A percentile compares a stretch with the other conserved stretches of the same genome.
Evolutionary conservation across 345 rosid genomes (phyloP).

Genomic region (Kernera saxatilis): DNA sequence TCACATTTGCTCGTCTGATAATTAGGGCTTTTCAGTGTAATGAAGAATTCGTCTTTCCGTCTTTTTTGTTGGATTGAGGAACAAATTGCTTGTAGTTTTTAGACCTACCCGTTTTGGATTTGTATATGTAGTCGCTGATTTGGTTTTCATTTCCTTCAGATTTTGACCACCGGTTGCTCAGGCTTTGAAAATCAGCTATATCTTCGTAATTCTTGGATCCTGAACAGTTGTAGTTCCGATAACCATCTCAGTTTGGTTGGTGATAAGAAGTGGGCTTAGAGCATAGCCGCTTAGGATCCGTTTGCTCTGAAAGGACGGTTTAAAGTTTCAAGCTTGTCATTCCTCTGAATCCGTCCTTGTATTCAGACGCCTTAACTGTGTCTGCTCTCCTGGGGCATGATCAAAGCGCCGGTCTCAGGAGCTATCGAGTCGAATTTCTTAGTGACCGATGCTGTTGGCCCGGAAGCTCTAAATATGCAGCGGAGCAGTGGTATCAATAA

Average conservation of each 20-base stretch:
- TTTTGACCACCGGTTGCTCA: neutral
- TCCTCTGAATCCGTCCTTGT: neutral
- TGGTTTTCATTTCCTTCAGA: neutral
- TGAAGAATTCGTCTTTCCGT: neutral
- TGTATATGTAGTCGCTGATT: conserved; percentile 6
- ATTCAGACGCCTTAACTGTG: neutral
- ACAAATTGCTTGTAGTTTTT: neutral
- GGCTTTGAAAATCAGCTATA: neutral
- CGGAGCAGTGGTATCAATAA: conserved; percentile 17
- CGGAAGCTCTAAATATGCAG: conserved; percentile 20
- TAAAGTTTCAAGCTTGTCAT: neutral
- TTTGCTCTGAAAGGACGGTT: neutral
- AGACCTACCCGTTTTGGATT: neutral
- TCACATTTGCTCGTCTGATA: neutral
- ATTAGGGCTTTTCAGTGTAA: conserved; percentile 24
- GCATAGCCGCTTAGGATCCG: neutral
- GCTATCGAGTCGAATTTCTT: conserved; percentile 14
- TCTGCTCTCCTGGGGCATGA: conserved; percentile 20
- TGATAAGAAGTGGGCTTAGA: neutral
- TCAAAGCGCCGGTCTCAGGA: conserved; percentile 7
- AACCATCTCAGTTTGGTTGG: neutral
- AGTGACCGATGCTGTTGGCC: conserved; percentile 9
- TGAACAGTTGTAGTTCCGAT: neutral
- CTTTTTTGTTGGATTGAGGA: neutral
- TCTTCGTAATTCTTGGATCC: neutral